Evolutionary conservation across 1,139 yeast species (phyloP).

Genomic region (Suhomyces wounanorum): DNA sequence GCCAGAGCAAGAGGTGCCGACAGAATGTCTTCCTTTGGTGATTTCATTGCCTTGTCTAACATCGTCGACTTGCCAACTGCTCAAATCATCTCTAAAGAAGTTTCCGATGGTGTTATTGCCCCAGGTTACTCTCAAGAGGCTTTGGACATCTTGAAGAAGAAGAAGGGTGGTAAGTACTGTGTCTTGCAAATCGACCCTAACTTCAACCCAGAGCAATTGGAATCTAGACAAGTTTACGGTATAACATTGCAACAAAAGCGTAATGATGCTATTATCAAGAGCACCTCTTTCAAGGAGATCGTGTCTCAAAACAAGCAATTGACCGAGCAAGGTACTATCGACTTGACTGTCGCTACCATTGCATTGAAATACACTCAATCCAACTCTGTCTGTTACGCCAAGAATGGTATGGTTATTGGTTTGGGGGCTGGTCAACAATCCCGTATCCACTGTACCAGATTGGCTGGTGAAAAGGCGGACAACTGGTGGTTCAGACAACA

Average conservation of each 20-base stretch:
- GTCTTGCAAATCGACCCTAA: conserved; percentile 94
- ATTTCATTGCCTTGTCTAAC: conserved; percentile 94
- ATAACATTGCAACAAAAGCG: conserved; percentile 94
- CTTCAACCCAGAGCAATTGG: conserved; percentile 77
- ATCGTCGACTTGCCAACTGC: conserved; percentile 97
- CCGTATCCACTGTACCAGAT: conserved; percentile 97
- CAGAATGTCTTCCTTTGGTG: conserved; percentile 99
- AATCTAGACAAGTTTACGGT: conserved; percentile 95
- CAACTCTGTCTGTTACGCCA: conserved; percentile 96
- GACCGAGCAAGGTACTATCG: conserved; percentile 90
- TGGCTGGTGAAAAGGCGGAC: conserved; percentile 99
- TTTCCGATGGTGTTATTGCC: conserved; percentile 97
- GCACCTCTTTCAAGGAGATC: conserved; percentile 84
- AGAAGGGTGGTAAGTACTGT: conserved; percentile 97
- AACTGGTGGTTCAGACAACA: conserved; percentile 99
- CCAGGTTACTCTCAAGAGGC: conserved; percentile 96
- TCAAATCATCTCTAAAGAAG: conserved; percentile 94
- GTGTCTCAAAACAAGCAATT: conserved; percentile 83
- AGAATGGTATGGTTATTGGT: conserved; percentile 98
- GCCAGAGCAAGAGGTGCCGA: conserved; percentile 99
- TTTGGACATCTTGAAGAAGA: conserved; percentile 79
- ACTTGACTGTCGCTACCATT: conserved; percentile 94
- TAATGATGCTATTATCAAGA: conserved; percentile 92
- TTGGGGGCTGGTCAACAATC: conserved; percentile 99
- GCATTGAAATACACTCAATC: conserved; percentile 97